Evolutionary conservation across 2,329 filamentous ascomycete species (phyloP).

Genomic region (Diaporthe helianthi): DNA sequence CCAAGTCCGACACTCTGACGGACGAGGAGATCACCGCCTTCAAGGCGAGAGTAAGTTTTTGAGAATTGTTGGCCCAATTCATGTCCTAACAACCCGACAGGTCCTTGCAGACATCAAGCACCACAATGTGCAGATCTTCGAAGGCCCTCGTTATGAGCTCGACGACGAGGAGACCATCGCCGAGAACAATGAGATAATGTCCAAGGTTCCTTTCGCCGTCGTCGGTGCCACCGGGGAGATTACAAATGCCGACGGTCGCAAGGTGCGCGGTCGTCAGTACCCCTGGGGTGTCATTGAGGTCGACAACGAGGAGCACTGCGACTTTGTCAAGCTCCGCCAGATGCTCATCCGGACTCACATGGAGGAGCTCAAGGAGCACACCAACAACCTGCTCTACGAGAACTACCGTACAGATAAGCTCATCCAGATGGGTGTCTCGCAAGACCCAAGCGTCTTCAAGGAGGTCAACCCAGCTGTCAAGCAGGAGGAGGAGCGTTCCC

Average conservation of each 20-base stretch:
- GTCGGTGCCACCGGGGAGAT: conserved; percentile 97
- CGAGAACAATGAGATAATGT: conserved; percentile 99
- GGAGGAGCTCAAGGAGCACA: conserved; percentile 99
- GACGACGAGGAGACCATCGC: conserved; percentile 99
- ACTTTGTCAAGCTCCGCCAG: conserved; percentile 99
- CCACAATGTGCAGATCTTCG: conserved; percentile 98
- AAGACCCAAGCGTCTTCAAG: conserved; percentile 99
- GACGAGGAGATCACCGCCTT: conserved; percentile 95
- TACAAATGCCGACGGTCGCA: conserved; percentile 87
- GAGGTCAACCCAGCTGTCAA: conserved; percentile 99
- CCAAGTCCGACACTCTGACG: conserved; percentile 97
- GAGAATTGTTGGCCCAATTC: not conserved
- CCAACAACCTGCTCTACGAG: conserved; percentile 98
- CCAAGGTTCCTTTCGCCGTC: conserved; percentile 97
- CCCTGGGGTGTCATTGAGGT: conserved; percentile 99
- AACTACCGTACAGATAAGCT: conserved; percentile 99
- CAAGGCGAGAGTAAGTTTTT: conserved; percentile 85
- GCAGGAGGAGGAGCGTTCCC: conserved; percentile 97
- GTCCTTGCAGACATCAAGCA: conserved; percentile 96
- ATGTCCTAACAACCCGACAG: conserved; percentile 53
- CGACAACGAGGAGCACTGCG: conserved; percentile 99
- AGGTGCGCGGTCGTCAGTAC: conserved; percentile 94
- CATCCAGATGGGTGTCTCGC: conserved; percentile 95
- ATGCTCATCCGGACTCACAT: conserved; percentile 99
- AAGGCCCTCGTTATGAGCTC: conserved; percentile 96